Percentiles rank a stretch among this genome's conserved stretches.
Evolutionary conservation across 768 basidiomycete genomes (phyloP).

Genomic region (Daedaleopsis sinensis): DNA sequence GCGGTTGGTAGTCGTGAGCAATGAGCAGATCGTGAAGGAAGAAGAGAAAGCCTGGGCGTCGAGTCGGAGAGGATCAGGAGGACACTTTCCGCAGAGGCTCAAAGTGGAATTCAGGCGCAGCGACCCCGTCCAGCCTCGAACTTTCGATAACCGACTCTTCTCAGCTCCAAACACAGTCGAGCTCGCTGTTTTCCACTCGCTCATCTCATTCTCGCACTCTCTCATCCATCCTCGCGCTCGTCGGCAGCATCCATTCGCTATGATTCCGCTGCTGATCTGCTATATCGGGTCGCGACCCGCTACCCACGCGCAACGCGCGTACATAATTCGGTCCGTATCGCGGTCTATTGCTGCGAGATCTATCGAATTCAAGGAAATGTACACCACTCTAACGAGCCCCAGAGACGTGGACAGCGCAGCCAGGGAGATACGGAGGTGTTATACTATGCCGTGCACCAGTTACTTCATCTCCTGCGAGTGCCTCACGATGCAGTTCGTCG

Average conservation of each 20-base stretch:
- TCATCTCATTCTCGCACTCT: no score
- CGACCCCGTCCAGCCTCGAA: constrained; percentile 21
- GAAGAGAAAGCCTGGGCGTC: constrained; percentile 17
- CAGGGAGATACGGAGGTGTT: constrained; percentile 86
- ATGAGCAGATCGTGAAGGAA: constrained; percentile 22
- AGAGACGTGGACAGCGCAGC: constrained; percentile 54
- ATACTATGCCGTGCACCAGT: constrained; percentile 85
- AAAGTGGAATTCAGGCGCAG: constrained; percentile 19
- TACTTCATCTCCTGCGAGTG: constrained; percentile 90
- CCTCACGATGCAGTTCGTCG: constrained; percentile 52
- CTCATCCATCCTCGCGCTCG: no score
- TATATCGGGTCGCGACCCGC: no score
- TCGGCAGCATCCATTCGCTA: no score
- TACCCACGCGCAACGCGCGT: no score
- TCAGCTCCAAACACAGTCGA: constrained; percentile 1
- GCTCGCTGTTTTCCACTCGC: background rate
- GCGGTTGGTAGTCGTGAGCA: constrained; percentile 12
- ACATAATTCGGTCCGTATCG: no score
- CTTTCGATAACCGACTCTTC: constrained; percentile 23
- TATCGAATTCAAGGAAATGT: constrained; percentile 48
- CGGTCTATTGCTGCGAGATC: constrained; percentile 7
- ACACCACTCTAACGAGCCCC: constrained; percentile 87
- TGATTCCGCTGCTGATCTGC: no score
- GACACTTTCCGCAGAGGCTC: constrained; percentile 13
- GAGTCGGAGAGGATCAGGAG: constrained; percentile 20